These are phyloP conservation scores for Hanseniaspora osmophila DNA, from an alignment of 805 yeast genomes.

Conservation along the genomic window DNA sequence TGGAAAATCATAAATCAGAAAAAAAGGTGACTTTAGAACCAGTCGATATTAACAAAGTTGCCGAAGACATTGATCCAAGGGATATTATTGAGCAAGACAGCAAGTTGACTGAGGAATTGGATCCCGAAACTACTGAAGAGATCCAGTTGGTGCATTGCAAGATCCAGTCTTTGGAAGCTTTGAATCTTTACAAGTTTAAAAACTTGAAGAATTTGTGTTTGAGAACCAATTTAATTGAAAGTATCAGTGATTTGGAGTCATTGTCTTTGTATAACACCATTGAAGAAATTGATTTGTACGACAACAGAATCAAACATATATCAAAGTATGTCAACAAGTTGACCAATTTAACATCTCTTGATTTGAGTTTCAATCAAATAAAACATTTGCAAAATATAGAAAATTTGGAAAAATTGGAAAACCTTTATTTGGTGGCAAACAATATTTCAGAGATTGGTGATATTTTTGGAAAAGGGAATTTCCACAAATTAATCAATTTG, in stretches of 20 bases:
- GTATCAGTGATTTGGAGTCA: constrained; percentile 56
- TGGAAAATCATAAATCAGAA: not conserved
- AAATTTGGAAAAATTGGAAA: constrained; percentile 43
- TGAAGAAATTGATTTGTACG: constrained; percentile 78
- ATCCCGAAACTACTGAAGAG: constrained; percentile 40
- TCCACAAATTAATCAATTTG: constrained; percentile 45
- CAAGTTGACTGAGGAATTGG: constrained; percentile 41
- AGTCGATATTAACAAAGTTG: not conserved
- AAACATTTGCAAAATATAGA: constrained; percentile 71
- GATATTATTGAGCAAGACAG: constrained; percentile 55
- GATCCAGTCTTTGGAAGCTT: constrained; percentile 46
- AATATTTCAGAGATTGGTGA: constrained; percentile 61
- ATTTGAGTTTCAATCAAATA: constrained; percentile 81
- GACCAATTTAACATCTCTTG: constrained; percentile 43
- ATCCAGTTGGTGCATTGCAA: constrained; percentile 61
- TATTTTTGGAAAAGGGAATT: constrained; percentile 27
- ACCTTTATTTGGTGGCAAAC: constrained; percentile 80
- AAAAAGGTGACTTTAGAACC: not conserved
- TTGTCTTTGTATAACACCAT: constrained; percentile 36
- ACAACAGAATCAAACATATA: constrained; percentile 79
- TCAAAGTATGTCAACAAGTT: constrained; percentile 54
- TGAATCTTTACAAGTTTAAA: constrained; percentile 42
- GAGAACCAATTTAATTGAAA: constrained; percentile 70
- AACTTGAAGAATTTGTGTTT: constrained; percentile 50
- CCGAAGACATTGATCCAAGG: not conserved